phyloP scores from a whole-genome alignment of 2,329 filamentous ascomycete species.

The Colletotrichum trifolii region DNA sequence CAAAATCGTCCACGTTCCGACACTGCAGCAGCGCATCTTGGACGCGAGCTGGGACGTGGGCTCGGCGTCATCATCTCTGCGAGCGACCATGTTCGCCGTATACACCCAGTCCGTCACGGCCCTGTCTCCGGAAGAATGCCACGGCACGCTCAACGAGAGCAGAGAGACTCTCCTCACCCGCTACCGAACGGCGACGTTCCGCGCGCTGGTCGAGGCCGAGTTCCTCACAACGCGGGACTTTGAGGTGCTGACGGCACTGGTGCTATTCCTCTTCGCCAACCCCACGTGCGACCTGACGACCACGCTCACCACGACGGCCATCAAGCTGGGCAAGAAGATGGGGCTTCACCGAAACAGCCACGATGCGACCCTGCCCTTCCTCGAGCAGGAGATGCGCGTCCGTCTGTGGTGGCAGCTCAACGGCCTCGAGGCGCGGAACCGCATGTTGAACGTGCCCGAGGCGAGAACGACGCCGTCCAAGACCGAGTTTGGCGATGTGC shows the following conservation, averaged over 20 bases:
- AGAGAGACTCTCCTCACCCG: slow-evolving; percentile 36
- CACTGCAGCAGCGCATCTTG: slow-evolving; percentile 44
- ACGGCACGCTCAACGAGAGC: slow-evolving; percentile 31
- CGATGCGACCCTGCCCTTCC: slow-evolving; percentile 37
- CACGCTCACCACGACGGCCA: slow-evolving; percentile 39
- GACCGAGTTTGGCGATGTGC: slow-evolving; percentile 48
- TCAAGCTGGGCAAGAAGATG: slow-evolving; percentile 42
- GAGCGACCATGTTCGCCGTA: slow-evolving; percentile 43
- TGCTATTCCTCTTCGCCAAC: slow-evolving; percentile 44
- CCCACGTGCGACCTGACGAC: slow-evolving; percentile 43
- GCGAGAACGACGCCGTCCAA: slow-evolving; percentile 19
- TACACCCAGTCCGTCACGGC: slow-evolving; percentile 43
- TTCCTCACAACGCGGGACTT: slow-evolving; percentile 43
- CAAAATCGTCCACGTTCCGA: slow-evolving; percentile 48
- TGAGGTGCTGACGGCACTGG: slow-evolving; percentile 45
- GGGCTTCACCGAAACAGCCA: slow-evolving; percentile 38
- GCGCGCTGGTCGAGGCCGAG: slow-evolving; percentile 41
- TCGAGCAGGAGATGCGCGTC: slow-evolving; percentile 43
- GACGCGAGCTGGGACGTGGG: slow-evolving; percentile 43
- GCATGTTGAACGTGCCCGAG: slow-evolving; percentile 27
- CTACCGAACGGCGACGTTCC: slow-evolving; percentile 41
- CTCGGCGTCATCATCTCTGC: slow-evolving; percentile 34
- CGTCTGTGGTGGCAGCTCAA: slow-evolving; percentile 44
- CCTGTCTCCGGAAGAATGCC: slow-evolving; percentile 37
- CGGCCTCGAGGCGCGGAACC: slow-evolving; percentile 37